Percentiles rank a stretch among this genome's conserved stretches.
Evolutionary conservation across 1,139 yeast species (phyloP).

Genomic region (Entelexis sorbosivorans): DNA sequence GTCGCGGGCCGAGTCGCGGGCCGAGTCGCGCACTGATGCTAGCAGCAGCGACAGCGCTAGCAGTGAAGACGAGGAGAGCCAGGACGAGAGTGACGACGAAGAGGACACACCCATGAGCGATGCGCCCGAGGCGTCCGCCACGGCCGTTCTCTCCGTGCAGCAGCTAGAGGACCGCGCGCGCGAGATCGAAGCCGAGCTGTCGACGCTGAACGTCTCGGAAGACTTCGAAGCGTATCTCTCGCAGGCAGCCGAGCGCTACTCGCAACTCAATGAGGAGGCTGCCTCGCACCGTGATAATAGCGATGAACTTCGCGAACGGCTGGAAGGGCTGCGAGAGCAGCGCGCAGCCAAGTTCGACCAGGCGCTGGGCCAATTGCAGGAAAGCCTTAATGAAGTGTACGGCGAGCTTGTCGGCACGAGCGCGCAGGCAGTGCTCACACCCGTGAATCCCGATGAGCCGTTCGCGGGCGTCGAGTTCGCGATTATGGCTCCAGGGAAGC

Average conservation of each 20-base stretch:
- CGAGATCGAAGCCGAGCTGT: not conserved
- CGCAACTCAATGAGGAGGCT: slow-evolving; percentile 6
- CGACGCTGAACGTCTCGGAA: slow-evolving; percentile 2
- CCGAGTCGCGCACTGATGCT: not conserved
- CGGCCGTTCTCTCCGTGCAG: not conserved
- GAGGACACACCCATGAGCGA: not conserved
- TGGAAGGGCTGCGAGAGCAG: not conserved
- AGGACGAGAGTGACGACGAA: not conserved
- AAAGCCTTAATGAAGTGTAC: slow-evolving; percentile 10
- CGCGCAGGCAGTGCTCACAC: slow-evolving; percentile 80
- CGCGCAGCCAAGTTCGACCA: slow-evolving; percentile 11
- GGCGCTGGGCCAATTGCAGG: slow-evolving; percentile 11
- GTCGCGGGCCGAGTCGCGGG: not conserved
- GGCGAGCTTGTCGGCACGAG: slow-evolving; percentile 35
- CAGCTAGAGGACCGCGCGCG: slow-evolving; percentile 2
- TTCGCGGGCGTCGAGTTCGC: slow-evolving; percentile 81
- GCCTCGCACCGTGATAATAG: slow-evolving; percentile 6
- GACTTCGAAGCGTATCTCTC: slow-evolving; percentile 2
- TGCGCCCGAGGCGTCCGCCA: not conserved
- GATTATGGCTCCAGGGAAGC: slow-evolving; percentile 93
- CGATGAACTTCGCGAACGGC: slow-evolving; percentile 2
- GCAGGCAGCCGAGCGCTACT: slow-evolving; percentile 4
- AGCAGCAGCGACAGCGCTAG: not conserved
- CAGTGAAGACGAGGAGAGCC: not conserved
- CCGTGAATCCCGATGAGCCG: slow-evolving; percentile 81